phyloP scores from a whole-genome alignment of 1,284 basidiomycete genomes.

The Cryptococcus sp. region DNA sequence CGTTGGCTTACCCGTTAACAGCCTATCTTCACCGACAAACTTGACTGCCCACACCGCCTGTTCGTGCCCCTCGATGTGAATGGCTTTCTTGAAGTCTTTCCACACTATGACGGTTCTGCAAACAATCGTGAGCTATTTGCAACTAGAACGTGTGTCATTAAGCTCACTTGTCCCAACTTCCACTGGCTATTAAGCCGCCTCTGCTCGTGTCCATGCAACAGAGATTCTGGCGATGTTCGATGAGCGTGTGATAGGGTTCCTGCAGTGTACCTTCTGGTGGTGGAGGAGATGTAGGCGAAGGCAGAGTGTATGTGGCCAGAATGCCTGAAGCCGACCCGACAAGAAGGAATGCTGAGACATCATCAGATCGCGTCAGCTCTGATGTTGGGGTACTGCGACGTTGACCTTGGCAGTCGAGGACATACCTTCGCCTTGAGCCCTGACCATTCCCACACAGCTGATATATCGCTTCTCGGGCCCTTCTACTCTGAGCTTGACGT shows the following conservation, averaged over 20 bases:
- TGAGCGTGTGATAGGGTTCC: conserved; percentile 73
- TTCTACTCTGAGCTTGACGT: conserved; percentile 77
- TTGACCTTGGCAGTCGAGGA: not conserved
- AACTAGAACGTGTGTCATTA: not conserved
- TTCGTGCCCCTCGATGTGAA: conserved; percentile 80
- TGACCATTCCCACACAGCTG: conserved; percentile 53
- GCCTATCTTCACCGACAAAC: conserved; percentile 73
- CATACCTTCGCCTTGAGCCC: conserved; percentile 44
- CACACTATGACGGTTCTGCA: conserved; percentile 89
- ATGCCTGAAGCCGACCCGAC: conserved; percentile 83
- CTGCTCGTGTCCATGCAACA: conserved; percentile 76
- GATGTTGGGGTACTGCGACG: not conserved
- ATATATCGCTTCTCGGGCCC: conserved; percentile 70
- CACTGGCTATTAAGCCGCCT: conserved; percentile 79
- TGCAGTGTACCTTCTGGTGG: conserved; percentile 60
- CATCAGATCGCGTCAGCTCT: conserved; percentile 7
- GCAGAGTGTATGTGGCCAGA: conserved; percentile 68
- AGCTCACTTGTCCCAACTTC: conserved; percentile 89
- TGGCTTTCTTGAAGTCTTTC: conserved; percentile 72
- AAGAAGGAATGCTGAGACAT: conserved; percentile 69
- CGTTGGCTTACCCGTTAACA: conserved; percentile 70
- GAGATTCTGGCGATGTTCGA: conserved; percentile 89
- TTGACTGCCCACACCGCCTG: conserved; percentile 95
- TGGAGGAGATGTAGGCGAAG: conserved; percentile 26
- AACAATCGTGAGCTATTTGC: not conserved